A percentile compares a stretch with the other conserved stretches of the same genome.
phyloP scores from a whole-genome alignment of 169 alveolate genomes.

The Plasmodium vinckei region DNA sequence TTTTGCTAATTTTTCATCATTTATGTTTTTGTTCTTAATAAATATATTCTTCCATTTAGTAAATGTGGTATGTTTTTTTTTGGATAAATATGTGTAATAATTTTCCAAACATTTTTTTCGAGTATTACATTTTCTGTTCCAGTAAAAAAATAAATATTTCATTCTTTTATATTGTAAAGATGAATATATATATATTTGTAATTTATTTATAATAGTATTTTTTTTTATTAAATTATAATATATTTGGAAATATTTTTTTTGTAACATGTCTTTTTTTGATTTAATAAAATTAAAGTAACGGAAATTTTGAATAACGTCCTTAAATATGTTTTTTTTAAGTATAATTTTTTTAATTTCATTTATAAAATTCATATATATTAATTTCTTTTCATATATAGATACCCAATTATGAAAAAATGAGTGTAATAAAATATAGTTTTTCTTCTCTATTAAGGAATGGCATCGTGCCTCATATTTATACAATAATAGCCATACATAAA shows the following conservation, averaged over 20 bases:
- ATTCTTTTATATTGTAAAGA: constrained; percentile 26
- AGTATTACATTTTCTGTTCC: constrained; percentile 13
- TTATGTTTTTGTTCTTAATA: neutral
- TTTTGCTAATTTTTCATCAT: constrained; percentile 17
- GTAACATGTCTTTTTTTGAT: neutral
- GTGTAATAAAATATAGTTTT: neutral
- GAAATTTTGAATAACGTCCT: constrained; percentile 8
- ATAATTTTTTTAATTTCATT: constrained; percentile 1
- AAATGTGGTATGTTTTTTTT: constrained; percentile 10
- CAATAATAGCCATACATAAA: constrained; percentile 54
- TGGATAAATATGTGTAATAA: neutral
- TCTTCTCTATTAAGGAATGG: neutral
- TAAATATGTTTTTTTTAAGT: constrained; percentile 14
- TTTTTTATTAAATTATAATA: constrained; percentile 34
- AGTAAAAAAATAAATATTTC: constrained; percentile 1
- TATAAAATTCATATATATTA: constrained; percentile 5
- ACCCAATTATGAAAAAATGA: constrained; percentile 14
- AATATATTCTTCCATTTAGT: constrained; percentile 14
- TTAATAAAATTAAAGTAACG: constrained; percentile 27
- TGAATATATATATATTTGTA: constrained; percentile 36
- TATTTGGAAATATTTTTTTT: constrained; percentile 26
- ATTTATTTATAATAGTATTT: constrained; percentile 6
- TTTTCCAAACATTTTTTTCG: constrained; percentile 12
- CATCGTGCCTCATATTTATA: constrained; percentile 21
- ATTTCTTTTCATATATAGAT: constrained; percentile 27